Conservation (phyloP, 352 stramenopile genomes). For the Globisporangium parvum region DNA sequence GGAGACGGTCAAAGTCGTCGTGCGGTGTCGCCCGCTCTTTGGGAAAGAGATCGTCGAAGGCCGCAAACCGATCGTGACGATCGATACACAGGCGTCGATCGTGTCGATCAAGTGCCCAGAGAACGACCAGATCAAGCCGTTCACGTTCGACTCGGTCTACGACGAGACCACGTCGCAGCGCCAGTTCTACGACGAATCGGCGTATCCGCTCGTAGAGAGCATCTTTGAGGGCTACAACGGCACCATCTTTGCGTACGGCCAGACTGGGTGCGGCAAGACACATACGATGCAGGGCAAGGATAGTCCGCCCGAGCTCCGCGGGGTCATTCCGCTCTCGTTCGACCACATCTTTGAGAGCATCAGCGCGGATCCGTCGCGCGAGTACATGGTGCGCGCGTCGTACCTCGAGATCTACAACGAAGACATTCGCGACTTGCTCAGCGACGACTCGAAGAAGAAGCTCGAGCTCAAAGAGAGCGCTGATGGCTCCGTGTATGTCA, state of each 20-base stretch:
- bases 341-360: constrained; percentile 88
- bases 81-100: constrained; percentile 56
- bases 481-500: constrained; percentile 82
- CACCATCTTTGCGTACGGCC: constrained; percentile 90
- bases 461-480: constrained; percentile 82
- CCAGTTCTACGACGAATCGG: constrained; percentile 85
- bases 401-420: constrained; percentile 97
- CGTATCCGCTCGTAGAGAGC: constrained; percentile 84
- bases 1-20: constrained; percentile 86
- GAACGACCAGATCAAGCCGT: constrained; percentile 76
- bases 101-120: constrained; percentile 77
- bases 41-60: constrained; percentile 80
- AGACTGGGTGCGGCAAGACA: constrained; percentile 82
- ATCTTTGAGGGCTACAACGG: constrained; percentile 91
- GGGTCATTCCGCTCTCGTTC: constrained; percentile 81
- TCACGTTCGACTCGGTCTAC: constrained; percentile 90
- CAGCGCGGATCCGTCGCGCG: constrained; percentile 44
- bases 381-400: constrained; percentile 85
- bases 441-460: constrained; percentile 72
- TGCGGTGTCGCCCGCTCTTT: constrained; percentile 83
- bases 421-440: constrained; percentile 89
- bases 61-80: constrained; percentile 74
- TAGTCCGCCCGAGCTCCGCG: constrained; percentile 59
- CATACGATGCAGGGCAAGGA: constrained; percentile 85
- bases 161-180: constrained; percentile 80